Conservation (phyloP, 2,329 filamentous ascomycete species). For the Pseudogymnoascus sp. region DNA sequence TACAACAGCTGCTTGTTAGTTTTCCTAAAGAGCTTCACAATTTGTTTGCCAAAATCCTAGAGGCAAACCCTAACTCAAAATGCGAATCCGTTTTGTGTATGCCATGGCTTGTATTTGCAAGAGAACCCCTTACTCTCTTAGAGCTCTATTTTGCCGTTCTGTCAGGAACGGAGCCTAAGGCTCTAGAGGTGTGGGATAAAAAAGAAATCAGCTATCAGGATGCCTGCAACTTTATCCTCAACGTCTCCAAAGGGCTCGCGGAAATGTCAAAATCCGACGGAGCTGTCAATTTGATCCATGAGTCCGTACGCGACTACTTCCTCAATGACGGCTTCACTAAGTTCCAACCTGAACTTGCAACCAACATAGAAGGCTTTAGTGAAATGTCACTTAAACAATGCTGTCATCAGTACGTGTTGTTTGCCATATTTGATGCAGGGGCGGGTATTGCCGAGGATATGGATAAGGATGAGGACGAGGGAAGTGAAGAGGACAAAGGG, state of each 20-base stretch:
- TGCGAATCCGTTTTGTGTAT: too few species aligned
- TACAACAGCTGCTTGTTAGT: too few species aligned
- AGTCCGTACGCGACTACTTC: constrained; percentile 33
- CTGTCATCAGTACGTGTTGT: constrained; percentile 34
- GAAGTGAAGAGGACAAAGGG: too few species aligned
- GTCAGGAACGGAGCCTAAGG: constrained; percentile 21
- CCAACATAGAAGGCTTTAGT: neutral
- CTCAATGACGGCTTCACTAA: neutral
- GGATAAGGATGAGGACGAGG: too few species aligned
- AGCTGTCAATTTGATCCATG: constrained; percentile 35
- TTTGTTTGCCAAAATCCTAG: too few species aligned
- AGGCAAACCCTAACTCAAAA: too few species aligned
- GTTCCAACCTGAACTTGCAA: neutral
- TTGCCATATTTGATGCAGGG: too few species aligned
- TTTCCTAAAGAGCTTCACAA: too few species aligned
- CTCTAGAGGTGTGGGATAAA: constrained; percentile 18
- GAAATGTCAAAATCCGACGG: constrained; percentile 27
- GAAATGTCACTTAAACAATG: constrained; percentile 38
- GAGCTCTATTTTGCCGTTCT: constrained; percentile 40
- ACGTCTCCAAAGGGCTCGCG: constrained; percentile 35
- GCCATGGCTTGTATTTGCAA: too few species aligned
- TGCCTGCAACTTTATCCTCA: constrained; percentile 30
- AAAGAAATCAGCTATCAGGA: constrained; percentile 19
- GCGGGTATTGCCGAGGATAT: too few species aligned
- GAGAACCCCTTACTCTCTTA: too few species aligned